Percentiles rank a stretch among this genome's conserved stretches.
phyloP scores from a whole-genome alignment of 176 grass and related monocot species.

The Avena sativa region DNA sequence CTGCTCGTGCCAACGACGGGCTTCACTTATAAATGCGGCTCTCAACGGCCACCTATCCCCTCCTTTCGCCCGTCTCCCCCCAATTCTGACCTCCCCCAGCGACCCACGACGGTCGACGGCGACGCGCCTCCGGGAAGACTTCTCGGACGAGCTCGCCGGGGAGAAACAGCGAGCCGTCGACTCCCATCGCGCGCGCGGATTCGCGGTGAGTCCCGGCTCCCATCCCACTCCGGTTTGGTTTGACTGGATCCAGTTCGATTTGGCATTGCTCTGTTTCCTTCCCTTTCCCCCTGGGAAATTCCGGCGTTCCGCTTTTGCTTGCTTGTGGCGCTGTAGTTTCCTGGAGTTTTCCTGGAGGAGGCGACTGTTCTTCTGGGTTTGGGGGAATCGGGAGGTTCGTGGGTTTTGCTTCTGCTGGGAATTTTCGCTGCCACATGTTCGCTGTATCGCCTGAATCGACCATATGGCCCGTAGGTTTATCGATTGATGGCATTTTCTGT shows the following conservation, averaged over 20 bases:
- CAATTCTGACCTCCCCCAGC: conserved; percentile 2
- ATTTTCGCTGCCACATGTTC: neutral
- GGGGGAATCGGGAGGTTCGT: neutral
- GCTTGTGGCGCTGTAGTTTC: neutral
- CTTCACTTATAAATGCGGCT: conserved; percentile 47
- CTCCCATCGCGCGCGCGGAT: conserved; percentile 7
- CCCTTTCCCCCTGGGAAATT: neutral
- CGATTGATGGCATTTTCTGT: neutral
- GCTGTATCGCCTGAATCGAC: neutral
- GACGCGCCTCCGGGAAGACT: conserved; percentile 20
- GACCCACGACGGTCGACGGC: conserved; percentile 32
- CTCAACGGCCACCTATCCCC: conserved; percentile 35
- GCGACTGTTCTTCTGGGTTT: neutral
- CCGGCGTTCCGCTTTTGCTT: neutral
- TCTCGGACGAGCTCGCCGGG: neutral
- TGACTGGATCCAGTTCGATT: conserved; percentile 35
- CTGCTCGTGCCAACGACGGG: conserved; percentile 6
- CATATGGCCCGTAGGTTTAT: neutral
- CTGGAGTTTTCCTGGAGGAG: neutral
- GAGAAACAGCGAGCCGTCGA: neutral
- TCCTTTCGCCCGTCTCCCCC: neutral
- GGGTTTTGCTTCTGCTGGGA: neutral
- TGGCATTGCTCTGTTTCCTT: neutral
- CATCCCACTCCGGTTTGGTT: neutral
- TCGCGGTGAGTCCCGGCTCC: neutral